phyloP scores from a whole-genome alignment of 2,329 filamentous ascomycete species.

The Talaromyces sp. region DNA sequence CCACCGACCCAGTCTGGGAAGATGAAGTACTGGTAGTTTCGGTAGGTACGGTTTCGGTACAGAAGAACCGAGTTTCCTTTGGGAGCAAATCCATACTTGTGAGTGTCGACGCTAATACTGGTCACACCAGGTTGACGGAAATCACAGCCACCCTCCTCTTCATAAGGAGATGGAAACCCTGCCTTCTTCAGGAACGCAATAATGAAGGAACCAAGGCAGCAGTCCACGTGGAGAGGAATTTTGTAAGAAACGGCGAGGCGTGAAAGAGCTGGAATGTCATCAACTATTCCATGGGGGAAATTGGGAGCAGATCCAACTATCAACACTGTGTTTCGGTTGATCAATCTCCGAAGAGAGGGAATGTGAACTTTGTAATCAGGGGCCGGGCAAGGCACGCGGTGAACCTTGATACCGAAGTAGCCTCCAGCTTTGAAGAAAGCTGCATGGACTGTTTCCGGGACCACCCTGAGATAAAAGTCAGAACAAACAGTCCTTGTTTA shows the following conservation, averaged over 20 bases:
- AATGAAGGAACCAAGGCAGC: slow-evolving; percentile 93
- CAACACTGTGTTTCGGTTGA: slow-evolving; percentile 90
- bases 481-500: background rate
- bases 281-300: slow-evolving; percentile 96
- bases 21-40: slow-evolving; percentile 94
- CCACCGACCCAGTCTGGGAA: slow-evolving; percentile 91
- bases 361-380: slow-evolving; percentile 81
- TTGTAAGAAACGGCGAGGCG: slow-evolving; percentile 72
- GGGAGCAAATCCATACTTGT: slow-evolving; percentile 98
- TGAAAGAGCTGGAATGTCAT: slow-evolving; percentile 83
- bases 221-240: slow-evolving; percentile 90
- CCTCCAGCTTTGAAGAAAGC: slow-evolving; percentile 92
- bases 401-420: slow-evolving; percentile 95
- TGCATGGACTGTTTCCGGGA: slow-evolving; percentile 90
- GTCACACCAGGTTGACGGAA: slow-evolving; percentile 93
- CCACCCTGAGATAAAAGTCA: slow-evolving; percentile 56
- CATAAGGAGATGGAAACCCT: slow-evolving; percentile 61
- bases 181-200: slow-evolving; percentile 86
- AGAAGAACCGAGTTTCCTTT: slow-evolving; percentile 94
- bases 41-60: slow-evolving; percentile 73
- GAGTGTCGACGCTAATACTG: slow-evolving; percentile 91
- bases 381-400: slow-evolving; percentile 79
- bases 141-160: slow-evolving; percentile 76
- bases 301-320: slow-evolving; percentile 94
- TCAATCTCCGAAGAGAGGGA: slow-evolving; percentile 68